Conservation (phyloP, 139 green algal genomes). For the Micromonas pusilla region DNA sequence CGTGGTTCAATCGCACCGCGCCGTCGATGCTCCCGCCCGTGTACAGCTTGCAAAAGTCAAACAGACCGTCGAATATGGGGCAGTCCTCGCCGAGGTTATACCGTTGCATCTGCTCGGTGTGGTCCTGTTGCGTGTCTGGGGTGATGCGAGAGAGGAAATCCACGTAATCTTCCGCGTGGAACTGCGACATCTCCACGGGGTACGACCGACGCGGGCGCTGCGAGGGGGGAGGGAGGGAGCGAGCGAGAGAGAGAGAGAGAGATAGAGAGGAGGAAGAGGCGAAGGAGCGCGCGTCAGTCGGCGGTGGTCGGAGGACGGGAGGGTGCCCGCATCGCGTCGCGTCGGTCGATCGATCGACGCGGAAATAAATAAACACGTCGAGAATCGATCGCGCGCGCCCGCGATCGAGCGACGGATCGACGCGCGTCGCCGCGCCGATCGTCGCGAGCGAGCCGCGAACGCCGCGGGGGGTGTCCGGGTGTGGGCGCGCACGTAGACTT, state of each 20-base stretch:
- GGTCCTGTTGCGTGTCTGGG: constrained; percentile 51
- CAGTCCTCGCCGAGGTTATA: constrained; percentile 88
- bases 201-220: constrained; percentile 62
- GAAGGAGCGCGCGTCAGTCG: background rate
- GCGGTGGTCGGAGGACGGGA: too few species aligned
- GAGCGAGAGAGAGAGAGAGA: background rate
- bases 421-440: too few species aligned
- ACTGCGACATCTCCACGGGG: constrained; percentile 72
- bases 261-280: background rate
- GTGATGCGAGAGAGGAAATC: constrained; percentile 69
- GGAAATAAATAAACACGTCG: too few species aligned
- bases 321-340: too few species aligned
- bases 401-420: too few species aligned
- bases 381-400: too few species aligned
- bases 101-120: constrained; percentile 44
- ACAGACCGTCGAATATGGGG: constrained; percentile 78
- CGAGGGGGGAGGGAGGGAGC: too few species aligned
- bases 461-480: too few species aligned
- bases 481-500: too few species aligned
- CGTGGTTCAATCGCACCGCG: constrained; percentile 60
- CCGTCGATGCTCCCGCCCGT: constrained; percentile 57
- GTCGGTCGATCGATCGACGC: too few species aligned
- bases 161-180: constrained; percentile 67
- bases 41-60: constrained; percentile 75
- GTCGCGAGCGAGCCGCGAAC: too few species aligned